Conservation (phyloP, 164 flowering plant species). For the Aristolochia californica region DNA sequence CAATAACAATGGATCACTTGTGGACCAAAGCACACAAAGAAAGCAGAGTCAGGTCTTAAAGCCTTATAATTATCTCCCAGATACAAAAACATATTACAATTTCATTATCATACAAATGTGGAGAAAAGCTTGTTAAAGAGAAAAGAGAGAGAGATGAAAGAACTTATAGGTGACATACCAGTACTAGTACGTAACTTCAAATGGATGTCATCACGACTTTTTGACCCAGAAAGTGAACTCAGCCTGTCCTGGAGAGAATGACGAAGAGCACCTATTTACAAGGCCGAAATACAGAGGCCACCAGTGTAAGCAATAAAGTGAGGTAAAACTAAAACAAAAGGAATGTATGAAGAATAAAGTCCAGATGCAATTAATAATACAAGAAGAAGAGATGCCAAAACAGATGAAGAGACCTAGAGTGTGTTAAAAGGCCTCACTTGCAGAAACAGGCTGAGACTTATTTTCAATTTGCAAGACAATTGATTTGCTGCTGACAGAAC, state of each 20-base stretch:
- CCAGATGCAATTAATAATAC: not conserved
- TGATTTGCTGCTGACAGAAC: slow-evolving; percentile 63
- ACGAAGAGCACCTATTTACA: slow-evolving; percentile 68
- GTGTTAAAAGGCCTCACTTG: slow-evolving; percentile 51
- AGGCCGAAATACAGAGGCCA: not conserved
- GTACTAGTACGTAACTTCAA: slow-evolving; percentile 90
- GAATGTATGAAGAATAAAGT: too few relatives aligned
- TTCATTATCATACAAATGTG: not conserved
- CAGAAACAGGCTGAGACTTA: slow-evolving; percentile 90
- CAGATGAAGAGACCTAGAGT: not conserved
- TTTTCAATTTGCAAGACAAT: slow-evolving; percentile 82
- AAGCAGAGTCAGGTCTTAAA: too few relatives aligned
- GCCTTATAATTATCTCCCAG: too few relatives aligned
- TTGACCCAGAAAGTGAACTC: slow-evolving; percentile 62
- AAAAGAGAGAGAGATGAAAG: not conserved
- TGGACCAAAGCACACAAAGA: too few relatives aligned
- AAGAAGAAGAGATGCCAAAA: not conserved
- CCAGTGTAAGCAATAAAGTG: too few relatives aligned
- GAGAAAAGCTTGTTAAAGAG: not conserved
- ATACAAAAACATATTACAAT: too few relatives aligned
- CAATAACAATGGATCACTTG: too few relatives aligned
- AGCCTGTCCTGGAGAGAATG: slow-evolving; percentile 94
- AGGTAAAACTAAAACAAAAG: too few relatives aligned
- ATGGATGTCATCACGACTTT: slow-evolving; percentile 79
- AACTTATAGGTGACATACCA: slow-evolving; percentile 32